Conservation (phyloP, 2,329 filamentous ascomycete genomes). For the Sclerotinia sclerotiorum region DNA sequence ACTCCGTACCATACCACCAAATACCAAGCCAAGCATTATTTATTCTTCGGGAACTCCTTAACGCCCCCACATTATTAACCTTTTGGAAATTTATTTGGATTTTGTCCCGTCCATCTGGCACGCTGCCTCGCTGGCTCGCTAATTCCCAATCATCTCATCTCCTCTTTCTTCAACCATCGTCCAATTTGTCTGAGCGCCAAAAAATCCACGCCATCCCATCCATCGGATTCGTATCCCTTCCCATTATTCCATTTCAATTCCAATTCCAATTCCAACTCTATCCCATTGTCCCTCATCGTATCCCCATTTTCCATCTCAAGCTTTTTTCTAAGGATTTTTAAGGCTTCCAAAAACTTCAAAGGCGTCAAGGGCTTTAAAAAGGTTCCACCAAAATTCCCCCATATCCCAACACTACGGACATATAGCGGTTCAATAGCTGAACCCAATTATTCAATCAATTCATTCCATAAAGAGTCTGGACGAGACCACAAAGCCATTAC, state of each 20-base stretch:
- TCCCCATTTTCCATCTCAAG: neutral
- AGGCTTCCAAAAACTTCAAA: neutral
- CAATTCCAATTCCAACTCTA: neutral
- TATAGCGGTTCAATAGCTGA: slow-evolving; percentile 6
- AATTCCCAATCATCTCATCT: slow-evolving; percentile 18
- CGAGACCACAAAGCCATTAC: neutral
- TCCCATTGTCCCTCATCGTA: neutral
- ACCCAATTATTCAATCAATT: neutral
- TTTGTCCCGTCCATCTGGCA: slow-evolving; percentile 21
- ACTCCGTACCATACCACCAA: neutral
- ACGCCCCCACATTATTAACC: slow-evolving; percentile 14
- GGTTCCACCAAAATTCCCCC: neutral
- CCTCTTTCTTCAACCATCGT: slow-evolving; percentile 1
- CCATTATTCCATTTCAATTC: neutral
- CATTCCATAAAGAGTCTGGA: slow-evolving; percentile 6
- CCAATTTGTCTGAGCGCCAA: neutral
- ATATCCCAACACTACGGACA: neutral
- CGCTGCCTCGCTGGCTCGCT: slow-evolving; percentile 21
- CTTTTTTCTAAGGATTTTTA: no score
- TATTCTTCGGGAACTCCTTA: slow-evolving; percentile 7
- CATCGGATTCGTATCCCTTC: no score
- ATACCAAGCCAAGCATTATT: neutral
- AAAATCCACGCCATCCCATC: neutral
- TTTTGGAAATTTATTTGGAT: neutral
- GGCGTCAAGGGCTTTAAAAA: no score